A percentile compares a stretch with the other conserved stretches of the same genome.
Conservation (phyloP, 2,329 filamentous ascomycete species). For the Monosporascus sp. region DNA sequence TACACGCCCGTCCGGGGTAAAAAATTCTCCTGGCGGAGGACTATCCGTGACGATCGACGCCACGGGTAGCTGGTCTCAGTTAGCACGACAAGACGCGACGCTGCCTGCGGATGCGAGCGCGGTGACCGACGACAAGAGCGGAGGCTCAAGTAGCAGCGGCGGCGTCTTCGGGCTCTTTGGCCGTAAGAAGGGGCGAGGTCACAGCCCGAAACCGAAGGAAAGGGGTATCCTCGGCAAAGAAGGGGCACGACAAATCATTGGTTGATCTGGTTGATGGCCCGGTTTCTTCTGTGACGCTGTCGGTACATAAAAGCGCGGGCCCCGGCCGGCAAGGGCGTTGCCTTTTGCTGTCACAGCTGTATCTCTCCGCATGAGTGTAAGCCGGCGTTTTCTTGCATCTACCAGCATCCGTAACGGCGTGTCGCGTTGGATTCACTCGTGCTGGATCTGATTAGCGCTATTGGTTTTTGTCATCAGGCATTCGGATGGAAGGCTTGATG, state of each 20-base stretch:
- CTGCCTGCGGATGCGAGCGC: constrained; percentile 62
- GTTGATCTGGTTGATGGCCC: constrained; percentile 35
- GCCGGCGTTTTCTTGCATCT: neutral
- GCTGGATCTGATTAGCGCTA: neutral
- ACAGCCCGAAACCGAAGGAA: constrained; percentile 92
- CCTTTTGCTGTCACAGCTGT: neutral
- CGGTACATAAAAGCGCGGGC: neutral
- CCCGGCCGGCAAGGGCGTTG: neutral
- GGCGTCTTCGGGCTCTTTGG: constrained; percentile 89
- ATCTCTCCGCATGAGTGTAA: neutral
- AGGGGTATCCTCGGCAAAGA: constrained; percentile 92
- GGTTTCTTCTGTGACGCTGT: neutral
- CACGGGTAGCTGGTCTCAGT: constrained; percentile 83
- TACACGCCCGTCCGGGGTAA: constrained; percentile 54
- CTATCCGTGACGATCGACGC: constrained; percentile 89
- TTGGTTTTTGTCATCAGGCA: neutral
- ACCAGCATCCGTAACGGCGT: neutral
- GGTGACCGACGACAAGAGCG: constrained; percentile 44
- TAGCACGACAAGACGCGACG: constrained; percentile 78
- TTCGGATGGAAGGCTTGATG: neutral
- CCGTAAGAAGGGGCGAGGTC: constrained; percentile 82
- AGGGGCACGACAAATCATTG: constrained; percentile 78
- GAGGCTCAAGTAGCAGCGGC: constrained; percentile 49
- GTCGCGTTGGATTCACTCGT: too few species aligned
- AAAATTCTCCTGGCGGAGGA: constrained; percentile 73